A percentile compares a stretch with the other conserved stretches of the same genome.
Conservation (phyloP, 805 yeast genomes). For the Nematodospora valgi region DNA sequence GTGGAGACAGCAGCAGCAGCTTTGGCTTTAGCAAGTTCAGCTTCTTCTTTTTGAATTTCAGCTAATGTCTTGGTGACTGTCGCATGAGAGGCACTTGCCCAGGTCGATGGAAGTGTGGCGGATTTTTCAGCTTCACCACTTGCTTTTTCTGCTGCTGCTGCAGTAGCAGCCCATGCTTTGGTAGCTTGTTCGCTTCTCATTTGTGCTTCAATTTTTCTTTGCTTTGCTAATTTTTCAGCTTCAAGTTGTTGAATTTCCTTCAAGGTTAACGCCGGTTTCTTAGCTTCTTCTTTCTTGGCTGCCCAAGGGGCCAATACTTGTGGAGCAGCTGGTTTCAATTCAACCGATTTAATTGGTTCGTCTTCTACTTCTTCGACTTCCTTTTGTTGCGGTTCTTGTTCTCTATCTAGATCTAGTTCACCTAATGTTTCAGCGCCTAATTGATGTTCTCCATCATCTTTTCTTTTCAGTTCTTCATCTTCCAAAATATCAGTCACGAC, state of each 20-base stretch:
- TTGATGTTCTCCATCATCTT: conserved; percentile 1
- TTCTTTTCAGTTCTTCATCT: conserved; percentile 18
- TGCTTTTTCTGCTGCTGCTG: conserved; percentile 14
- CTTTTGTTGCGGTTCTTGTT: conserved; percentile 4
- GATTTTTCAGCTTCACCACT: conserved; percentile 15
- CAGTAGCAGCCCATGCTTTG: conserved; percentile 16
- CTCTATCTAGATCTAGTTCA: not conserved
- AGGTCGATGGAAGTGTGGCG: conserved; percentile 38
- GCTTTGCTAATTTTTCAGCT: conserved; percentile 39
- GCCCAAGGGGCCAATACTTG: conserved; percentile 55
- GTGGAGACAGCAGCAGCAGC: conserved; percentile 18
- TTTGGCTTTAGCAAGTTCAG: conserved; percentile 27
- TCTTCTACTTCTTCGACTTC: conserved; percentile 4
- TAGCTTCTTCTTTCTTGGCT: conserved; percentile 14
- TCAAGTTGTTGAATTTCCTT: conserved; percentile 52
- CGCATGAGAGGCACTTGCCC: conserved; percentile 31
- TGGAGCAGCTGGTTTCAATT: conserved; percentile 10
- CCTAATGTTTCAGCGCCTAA: not conserved
- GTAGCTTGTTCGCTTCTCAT: conserved; percentile 24
- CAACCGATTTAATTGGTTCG: conserved; percentile 4
- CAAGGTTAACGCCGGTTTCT: conserved; percentile 42
- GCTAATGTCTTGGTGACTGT: conserved; percentile 45
- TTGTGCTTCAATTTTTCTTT: conserved; percentile 36
- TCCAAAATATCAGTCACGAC: conserved; percentile 40
- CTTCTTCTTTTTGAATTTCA: conserved; percentile 62